Percentiles rank a stretch among this genome's conserved stretches.
phyloP scores from a whole-genome alignment of 805 yeast species.

The Scheffersomyces lignosus region DNA sequence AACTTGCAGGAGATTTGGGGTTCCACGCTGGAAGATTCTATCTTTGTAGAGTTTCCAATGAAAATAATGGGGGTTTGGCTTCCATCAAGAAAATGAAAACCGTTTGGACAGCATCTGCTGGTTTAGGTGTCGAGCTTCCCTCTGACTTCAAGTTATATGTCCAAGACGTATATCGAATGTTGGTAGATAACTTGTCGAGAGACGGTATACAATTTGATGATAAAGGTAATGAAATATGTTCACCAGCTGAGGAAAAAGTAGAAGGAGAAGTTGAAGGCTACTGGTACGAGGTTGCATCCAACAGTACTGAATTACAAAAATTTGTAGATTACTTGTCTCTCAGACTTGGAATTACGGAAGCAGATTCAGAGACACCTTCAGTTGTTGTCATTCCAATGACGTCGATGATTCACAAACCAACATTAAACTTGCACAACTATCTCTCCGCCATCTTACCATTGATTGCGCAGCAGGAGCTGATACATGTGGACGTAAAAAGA shows the following conservation, averaged over 20 bases:
- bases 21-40: slow-evolving; percentile 41
- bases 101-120: slow-evolving; percentile 13
- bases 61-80: slow-evolving; percentile 35
- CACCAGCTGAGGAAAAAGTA: neutral
- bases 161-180: slow-evolving; percentile 37
- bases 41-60: slow-evolving; percentile 36
- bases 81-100: slow-evolving; percentile 34
- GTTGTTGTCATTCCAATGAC: slow-evolving; percentile 11
- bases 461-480: slow-evolving; percentile 24
- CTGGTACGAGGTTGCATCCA: slow-evolving; percentile 40
- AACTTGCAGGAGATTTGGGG: slow-evolving; percentile 41
- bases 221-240: slow-evolving; percentile 28
- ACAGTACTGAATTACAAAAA: slow-evolving; percentile 22
- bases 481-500: slow-evolving; percentile 5
- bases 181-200: slow-evolving; percentile 23
- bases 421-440: slow-evolving; percentile 27
- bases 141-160: slow-evolving; percentile 41
- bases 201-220: slow-evolving; percentile 38
- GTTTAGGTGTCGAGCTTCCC: slow-evolving; percentile 11
- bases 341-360: slow-evolving; percentile 17
- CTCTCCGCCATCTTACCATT: slow-evolving; percentile 28
- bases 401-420: slow-evolving; percentile 27
- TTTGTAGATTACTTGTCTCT: slow-evolving; percentile 26
- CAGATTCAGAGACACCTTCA: neutral
- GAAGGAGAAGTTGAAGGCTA: slow-evolving; percentile 10